phyloP scores from a whole-genome alignment of 2,329 filamentous ascomycete genomes.

The Aureobasidium pullulans region DNA sequence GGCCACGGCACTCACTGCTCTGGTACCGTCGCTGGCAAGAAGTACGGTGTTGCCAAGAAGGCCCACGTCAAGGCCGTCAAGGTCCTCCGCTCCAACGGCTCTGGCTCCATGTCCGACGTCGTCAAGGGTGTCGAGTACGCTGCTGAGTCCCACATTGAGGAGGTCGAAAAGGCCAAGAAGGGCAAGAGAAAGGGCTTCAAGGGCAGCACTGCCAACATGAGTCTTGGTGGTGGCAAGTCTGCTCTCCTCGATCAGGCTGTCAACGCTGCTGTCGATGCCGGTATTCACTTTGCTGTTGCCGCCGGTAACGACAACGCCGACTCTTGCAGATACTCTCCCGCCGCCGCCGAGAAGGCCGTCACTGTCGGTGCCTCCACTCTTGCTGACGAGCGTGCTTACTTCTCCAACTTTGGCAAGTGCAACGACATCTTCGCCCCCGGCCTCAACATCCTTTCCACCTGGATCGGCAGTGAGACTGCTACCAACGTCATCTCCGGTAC shows the following conservation, averaged over 20 bases:
- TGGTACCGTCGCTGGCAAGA: constrained; percentile 93
- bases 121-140: constrained; percentile 98
- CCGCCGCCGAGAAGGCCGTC: constrained; percentile 81
- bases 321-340: constrained; percentile 98
- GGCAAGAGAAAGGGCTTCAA: constrained; percentile 96
- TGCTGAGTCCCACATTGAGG: constrained; percentile 67
- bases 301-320: constrained; percentile 98
- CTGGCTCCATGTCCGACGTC: constrained; percentile 96
- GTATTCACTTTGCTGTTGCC: constrained; percentile 95
- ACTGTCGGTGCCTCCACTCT: constrained; percentile 94
- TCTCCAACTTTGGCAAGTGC: constrained; percentile 99
- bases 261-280: constrained; percentile 84
- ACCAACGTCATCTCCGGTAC: constrained; percentile 99
- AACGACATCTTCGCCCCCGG: constrained; percentile 98
- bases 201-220: constrained; percentile 99
- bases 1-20: constrained; percentile 99
- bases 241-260: constrained; percentile 83
- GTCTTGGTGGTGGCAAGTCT: constrained; percentile 95
- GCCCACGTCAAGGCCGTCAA: constrained; percentile 95
- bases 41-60: constrained; percentile 99
- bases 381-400: constrained; percentile 94
- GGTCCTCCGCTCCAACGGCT: constrained; percentile 94
- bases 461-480: constrained; percentile 93
- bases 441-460: constrained; percentile 94
- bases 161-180: constrained; percentile 70